A percentile compares a stretch with the other conserved stretches of the same genome.
Conservation (phyloP, 768 basidiomycete species). For the Tricholoma terreum region DNA sequence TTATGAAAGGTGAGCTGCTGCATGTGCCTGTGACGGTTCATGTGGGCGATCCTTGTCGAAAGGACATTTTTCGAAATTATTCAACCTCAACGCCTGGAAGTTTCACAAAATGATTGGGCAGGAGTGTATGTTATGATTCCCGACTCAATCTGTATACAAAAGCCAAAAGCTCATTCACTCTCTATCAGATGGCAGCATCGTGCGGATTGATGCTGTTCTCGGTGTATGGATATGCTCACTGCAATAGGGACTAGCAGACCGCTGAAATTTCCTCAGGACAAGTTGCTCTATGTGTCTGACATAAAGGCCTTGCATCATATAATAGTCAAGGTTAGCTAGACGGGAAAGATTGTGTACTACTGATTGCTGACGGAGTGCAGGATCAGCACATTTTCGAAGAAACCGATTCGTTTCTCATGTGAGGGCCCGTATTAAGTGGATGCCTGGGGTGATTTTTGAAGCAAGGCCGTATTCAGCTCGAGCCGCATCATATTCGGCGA, state of each 20-base stretch:
- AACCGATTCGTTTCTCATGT: constrained; percentile 32
- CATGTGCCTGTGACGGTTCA: too few species aligned
- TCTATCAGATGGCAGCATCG: constrained; percentile 15
- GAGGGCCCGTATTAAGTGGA: too few species aligned
- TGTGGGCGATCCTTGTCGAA: not conserved
- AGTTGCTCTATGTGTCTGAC: constrained; percentile 32
- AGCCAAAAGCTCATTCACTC: not conserved
- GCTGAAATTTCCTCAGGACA: constrained; percentile 1
- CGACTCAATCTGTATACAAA: not conserved
- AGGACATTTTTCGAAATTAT: not conserved
- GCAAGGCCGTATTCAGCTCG: constrained; percentile 19
- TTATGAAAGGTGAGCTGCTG: constrained; percentile 29
- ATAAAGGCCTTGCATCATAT: constrained; percentile 35
- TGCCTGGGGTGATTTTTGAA: too few species aligned
- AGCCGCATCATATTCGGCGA: not conserved
- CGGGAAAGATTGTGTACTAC: too few species aligned
- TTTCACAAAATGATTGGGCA: not conserved
- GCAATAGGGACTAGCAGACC: too few species aligned
- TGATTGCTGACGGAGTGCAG: not conserved
- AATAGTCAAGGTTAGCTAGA: constrained; percentile 28
- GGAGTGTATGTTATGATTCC: not conserved
- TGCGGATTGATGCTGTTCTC: constrained; percentile 14
- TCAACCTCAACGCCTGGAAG: not conserved
- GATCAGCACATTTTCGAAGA: constrained; percentile 33
- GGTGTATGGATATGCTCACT: constrained; percentile 8